Evolutionary conservation across 2,329 filamentous ascomycete genomes (phyloP).

Genomic region (Blumeria hordei): DNA sequence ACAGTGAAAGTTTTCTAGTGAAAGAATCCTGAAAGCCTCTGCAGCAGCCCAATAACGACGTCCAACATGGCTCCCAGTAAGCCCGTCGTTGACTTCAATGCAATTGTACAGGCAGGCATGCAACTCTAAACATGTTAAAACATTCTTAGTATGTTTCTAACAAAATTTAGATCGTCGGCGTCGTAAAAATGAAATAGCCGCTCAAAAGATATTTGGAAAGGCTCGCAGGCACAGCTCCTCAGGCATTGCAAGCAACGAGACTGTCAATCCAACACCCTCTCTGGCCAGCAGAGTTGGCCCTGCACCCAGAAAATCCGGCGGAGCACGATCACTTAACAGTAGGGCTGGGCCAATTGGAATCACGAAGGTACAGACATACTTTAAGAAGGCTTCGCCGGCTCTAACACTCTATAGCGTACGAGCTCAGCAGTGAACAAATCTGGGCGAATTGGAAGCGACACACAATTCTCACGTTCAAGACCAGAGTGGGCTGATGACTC

Average conservation of each 20-base stretch:
- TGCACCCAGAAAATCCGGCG: background rate
- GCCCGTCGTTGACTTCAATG: conserved; percentile 13
- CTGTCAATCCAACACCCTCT: conserved; percentile 22
- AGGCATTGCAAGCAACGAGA: conserved; percentile 21
- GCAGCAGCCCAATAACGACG: background rate
- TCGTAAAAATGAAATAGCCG: conserved; percentile 48
- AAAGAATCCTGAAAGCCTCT: background rate
- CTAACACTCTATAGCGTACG: conserved; percentile 7
- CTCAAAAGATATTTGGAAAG: conserved; percentile 45
- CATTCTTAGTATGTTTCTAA: background rate
- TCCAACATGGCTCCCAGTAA: conserved; percentile 13
- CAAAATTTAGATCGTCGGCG: conserved; percentile 27
- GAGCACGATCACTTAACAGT: too few relatives aligned
- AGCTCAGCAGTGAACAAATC: conserved; percentile 4
- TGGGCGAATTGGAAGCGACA: background rate
- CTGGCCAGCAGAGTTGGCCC: conserved; percentile 38
- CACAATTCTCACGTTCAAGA: too few relatives aligned
- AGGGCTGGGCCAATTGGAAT: conserved; percentile 33
- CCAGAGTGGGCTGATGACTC: too few relatives aligned
- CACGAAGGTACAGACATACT: conserved; percentile 30
- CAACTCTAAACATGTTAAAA: background rate
- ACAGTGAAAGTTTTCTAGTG: background rate
- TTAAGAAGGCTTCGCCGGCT: background rate
- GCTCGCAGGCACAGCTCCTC: conserved; percentile 30
- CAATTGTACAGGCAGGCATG: conserved; percentile 14